Conservation (phyloP, 495 filamentous ascomycete genomes). For the Lasiosphaeris hirsuta region DNA sequence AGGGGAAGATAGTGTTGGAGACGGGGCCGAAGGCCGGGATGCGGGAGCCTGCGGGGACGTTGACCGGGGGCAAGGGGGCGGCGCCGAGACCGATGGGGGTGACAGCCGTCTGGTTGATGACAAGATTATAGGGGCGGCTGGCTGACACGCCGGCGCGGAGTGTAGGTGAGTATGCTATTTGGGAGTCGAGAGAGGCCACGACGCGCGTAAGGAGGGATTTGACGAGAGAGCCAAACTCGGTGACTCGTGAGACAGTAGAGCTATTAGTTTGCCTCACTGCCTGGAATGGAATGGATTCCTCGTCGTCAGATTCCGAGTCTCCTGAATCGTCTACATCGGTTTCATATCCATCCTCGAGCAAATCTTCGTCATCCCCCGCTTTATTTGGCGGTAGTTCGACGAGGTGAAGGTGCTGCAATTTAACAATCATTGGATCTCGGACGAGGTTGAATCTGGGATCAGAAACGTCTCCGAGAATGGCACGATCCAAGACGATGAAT, state of each 20-base stretch:
- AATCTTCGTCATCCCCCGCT: slow-evolving; percentile 10
- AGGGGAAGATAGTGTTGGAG: slow-evolving; percentile 47
- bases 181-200: slow-evolving; percentile 28
- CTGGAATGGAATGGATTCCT: background rate
- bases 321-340: slow-evolving; percentile 18
- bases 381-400: slow-evolving; percentile 48
- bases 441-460: slow-evolving; percentile 83
- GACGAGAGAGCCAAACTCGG: slow-evolving; percentile 31
- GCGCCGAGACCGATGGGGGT: slow-evolving; percentile 73
- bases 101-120: slow-evolving; percentile 56
- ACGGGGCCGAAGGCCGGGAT: slow-evolving; percentile 36
- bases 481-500: slow-evolving; percentile 75
- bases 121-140: slow-evolving; percentile 22
- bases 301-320: background rate
- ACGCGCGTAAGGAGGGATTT: slow-evolving; percentile 38
- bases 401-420: slow-evolving; percentile 52
- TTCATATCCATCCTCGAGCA: background rate
- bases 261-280: background rate
- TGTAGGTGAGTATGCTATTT: slow-evolving; percentile 12
- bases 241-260: slow-evolving; percentile 7
- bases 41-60: slow-evolving; percentile 50
- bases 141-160: background rate
- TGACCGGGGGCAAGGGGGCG: slow-evolving; percentile 63
- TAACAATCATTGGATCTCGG: slow-evolving; percentile 66
- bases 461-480: slow-evolving; percentile 68